phyloP scores from a whole-genome alignment of 2,329 filamentous ascomycete genomes.

The Calonectria leucothoes region DNA sequence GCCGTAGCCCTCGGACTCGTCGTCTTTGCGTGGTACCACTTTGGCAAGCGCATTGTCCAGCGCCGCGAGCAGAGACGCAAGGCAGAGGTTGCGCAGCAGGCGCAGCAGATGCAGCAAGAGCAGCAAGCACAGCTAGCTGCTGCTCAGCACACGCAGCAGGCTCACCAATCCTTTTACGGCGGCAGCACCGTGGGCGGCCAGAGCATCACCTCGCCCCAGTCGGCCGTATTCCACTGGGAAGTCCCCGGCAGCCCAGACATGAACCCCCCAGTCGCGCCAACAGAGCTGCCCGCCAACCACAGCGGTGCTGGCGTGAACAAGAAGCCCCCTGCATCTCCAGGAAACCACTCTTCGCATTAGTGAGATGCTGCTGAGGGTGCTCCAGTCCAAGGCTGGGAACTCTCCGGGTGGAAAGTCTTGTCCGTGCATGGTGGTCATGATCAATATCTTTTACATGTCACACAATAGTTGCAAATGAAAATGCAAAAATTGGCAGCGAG shows the following conservation, averaged over 20 bases:
- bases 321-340: not conserved
- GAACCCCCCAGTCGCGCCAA: not conserved
- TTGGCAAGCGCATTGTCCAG: slow-evolving; percentile 6
- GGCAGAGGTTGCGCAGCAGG: not conserved
- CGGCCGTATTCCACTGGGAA: not conserved
- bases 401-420: too few relatives aligned
- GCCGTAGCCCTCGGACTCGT: slow-evolving; percentile 36
- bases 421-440: too few relatives aligned
- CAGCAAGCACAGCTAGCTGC: not conserved
- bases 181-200: not conserved
- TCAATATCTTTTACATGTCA: too few relatives aligned
- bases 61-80: not conserved
- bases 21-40: slow-evolving; percentile 25
- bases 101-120: not conserved
- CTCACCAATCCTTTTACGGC: not conserved
- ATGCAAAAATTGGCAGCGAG: too few relatives aligned
- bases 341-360: too few relatives aligned
- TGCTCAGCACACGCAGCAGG: not conserved
- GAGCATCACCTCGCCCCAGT: not conserved
- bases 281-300: not conserved
- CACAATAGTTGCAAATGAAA: too few relatives aligned
- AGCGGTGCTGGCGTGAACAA: not conserved
- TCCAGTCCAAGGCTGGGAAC: too few relatives aligned
- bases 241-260: not conserved
- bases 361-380: too few relatives aligned